Percentiles rank a stretch among this genome's conserved stretches.
Evolutionary conservation across 75 land plant species (phyloP).

Genomic region (Selaginella moellendorffii): DNA sequence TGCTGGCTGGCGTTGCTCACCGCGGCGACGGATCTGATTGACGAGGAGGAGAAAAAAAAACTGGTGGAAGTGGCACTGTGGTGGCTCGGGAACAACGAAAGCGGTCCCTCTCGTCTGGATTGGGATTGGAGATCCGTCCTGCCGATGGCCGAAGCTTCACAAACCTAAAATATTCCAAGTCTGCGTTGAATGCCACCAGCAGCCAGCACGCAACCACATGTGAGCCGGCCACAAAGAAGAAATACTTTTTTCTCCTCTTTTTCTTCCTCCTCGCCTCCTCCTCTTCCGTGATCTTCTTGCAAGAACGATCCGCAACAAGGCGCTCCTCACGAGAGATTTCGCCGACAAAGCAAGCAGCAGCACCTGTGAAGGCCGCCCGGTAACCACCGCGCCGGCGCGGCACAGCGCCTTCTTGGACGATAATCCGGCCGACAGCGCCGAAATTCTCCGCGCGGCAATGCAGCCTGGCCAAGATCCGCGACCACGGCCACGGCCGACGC

Average conservation of each 20-base stretch:
- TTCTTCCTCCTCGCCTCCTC: neutral
- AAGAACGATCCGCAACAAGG: neutral
- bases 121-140: neutral
- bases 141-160: neutral
- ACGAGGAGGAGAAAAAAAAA: too few relatives aligned
- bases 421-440: too few relatives aligned
- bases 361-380: too few relatives aligned
- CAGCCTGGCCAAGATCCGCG: too few relatives aligned
- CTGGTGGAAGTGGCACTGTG: too few relatives aligned
- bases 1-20: too few relatives aligned
- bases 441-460: too few relatives aligned
- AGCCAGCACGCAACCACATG: constrained; percentile 2
- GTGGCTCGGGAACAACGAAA: too few relatives aligned
- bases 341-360: neutral
- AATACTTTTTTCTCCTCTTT: neutral
- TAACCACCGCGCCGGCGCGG: too few relatives aligned
- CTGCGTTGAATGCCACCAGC: neutral
- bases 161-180: neutral
- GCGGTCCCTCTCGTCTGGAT: neutral
- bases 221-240: neutral
- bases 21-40: too few relatives aligned
- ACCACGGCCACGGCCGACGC: too few relatives aligned
- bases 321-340: neutral
- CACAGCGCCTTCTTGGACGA: too few relatives aligned
- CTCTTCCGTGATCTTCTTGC: neutral